phyloP scores from a whole-genome alignment of 495 filamentous ascomycete species.

The Aspergillus campestris region DNA sequence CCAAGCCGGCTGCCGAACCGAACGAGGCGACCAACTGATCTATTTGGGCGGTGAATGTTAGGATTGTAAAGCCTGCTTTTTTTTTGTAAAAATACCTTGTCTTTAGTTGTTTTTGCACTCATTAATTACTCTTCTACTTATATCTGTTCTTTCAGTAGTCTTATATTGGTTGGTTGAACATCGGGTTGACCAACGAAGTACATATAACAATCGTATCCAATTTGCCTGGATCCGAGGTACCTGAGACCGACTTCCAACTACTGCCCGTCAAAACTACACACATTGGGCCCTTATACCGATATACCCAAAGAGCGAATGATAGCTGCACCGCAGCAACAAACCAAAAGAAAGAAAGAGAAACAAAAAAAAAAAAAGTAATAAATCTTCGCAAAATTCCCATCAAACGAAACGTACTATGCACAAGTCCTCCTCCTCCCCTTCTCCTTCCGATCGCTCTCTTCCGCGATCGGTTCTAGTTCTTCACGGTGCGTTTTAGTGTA shows the following conservation, averaged over 20 bases:
- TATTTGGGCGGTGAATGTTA: slow-evolving; percentile 7
- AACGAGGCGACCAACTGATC: slow-evolving; percentile 51
- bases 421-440: slow-evolving; percentile 23
- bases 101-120: not conserved
- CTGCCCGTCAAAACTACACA: too few species aligned
- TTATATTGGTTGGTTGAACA: too few species aligned
- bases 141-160: slow-evolving; percentile 7
- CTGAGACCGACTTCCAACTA: too few species aligned
- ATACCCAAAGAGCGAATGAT: too few species aligned
- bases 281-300: too few species aligned
- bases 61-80: too few species aligned
- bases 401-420: slow-evolving; percentile 28
- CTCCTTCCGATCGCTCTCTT: slow-evolving; percentile 15
- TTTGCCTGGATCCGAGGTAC: too few species aligned
- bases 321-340: slow-evolving; percentile 10
- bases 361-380: too few species aligned
- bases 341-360: slow-evolving; percentile 13
- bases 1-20: slow-evolving; percentile 71
- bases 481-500: slow-evolving; percentile 45
- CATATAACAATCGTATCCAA: too few species aligned
- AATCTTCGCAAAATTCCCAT: slow-evolving; percentile 20
- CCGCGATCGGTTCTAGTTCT: slow-evolving; percentile 3
- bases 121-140: not conserved
- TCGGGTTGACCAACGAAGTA: too few species aligned
- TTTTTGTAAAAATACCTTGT: not conserved